Evolutionary conservation across 345 rosid genomes (phyloP).

Genomic region (Linum trigynum): DNA sequence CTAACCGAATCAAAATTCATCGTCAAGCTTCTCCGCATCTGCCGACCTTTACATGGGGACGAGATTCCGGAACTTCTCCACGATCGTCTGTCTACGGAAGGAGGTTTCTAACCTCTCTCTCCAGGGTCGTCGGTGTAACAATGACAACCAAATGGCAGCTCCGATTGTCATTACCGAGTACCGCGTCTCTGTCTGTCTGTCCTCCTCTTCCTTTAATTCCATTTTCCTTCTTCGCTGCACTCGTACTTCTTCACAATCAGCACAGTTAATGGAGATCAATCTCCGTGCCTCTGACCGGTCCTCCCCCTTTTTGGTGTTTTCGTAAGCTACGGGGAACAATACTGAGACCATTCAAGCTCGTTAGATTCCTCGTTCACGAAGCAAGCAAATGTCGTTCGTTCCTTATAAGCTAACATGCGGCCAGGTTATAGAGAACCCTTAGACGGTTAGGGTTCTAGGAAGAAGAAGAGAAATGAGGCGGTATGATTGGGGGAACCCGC

Average conservation of each 20-base stretch:
- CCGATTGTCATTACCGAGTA: no score
- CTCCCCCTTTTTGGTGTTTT: neutral
- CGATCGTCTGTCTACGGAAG: no score
- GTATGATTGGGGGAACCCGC: no score
- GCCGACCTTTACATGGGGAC: no score
- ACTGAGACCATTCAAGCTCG: slow-evolving; percentile 2
- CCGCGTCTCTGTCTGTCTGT: neutral
- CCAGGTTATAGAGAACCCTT: neutral
- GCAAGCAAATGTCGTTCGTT: neutral
- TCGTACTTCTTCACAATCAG: neutral
- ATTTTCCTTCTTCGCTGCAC: neutral
- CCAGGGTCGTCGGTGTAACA: no score
- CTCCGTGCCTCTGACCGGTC: neutral
- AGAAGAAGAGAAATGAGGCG: no score
- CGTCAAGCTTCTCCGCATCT: no score
- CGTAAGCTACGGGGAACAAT: neutral
- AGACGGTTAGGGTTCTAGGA: neutral
- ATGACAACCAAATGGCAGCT: no score
- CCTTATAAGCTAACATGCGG: neutral
- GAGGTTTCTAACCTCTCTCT: no score
- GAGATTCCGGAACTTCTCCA: no score
- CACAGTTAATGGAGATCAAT: neutral
- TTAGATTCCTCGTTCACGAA: neutral
- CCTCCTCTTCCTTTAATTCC: neutral
- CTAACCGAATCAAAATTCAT: no score